Conservation (phyloP, 306 rosid genomes). For the Ormosia semicastrata region DNA sequence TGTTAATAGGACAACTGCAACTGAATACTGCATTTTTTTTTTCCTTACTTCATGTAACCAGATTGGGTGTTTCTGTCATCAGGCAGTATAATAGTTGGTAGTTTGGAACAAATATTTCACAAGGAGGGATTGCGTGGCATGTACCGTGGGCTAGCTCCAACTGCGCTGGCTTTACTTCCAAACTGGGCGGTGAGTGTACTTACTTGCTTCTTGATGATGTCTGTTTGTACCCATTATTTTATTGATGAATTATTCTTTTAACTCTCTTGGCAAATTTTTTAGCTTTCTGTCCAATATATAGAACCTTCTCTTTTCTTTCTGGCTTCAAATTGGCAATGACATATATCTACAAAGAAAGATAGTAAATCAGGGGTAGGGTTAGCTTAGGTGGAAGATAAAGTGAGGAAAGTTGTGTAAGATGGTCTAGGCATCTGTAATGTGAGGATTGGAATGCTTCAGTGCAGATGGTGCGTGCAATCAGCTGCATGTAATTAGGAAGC, state of each 20-base stretch:
- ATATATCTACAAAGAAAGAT: background rate
- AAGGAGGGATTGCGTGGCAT: slow-evolving; percentile 87
- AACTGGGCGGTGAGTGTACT: slow-evolving; percentile 81
- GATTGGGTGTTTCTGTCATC: slow-evolving; percentile 11
- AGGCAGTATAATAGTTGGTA: slow-evolving; percentile 76
- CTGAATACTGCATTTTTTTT: background rate
- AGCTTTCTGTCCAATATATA: background rate
- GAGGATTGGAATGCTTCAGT: background rate
- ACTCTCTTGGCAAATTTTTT: background rate
- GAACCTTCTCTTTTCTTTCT: background rate
- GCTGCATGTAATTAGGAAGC: background rate
- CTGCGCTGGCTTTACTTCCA: slow-evolving; percentile 81
- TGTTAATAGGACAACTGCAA: background rate
- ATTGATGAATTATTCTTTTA: background rate
- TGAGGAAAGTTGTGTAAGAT: background rate
- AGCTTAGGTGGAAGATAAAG: background rate
- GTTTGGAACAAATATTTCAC: slow-evolving; percentile 70
- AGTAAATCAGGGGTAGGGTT: background rate
- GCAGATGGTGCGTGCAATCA: too few relatives aligned
- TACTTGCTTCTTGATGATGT: background rate
- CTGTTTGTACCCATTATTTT: background rate
- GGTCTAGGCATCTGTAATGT: background rate
- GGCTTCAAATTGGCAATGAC: background rate
- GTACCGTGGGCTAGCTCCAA: slow-evolving; percentile 90
- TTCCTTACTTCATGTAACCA: too few relatives aligned